Base-by-base conservation (phyloP, 2,329 filamentous ascomycete genomes). In the Cercospora zeina region DNA sequence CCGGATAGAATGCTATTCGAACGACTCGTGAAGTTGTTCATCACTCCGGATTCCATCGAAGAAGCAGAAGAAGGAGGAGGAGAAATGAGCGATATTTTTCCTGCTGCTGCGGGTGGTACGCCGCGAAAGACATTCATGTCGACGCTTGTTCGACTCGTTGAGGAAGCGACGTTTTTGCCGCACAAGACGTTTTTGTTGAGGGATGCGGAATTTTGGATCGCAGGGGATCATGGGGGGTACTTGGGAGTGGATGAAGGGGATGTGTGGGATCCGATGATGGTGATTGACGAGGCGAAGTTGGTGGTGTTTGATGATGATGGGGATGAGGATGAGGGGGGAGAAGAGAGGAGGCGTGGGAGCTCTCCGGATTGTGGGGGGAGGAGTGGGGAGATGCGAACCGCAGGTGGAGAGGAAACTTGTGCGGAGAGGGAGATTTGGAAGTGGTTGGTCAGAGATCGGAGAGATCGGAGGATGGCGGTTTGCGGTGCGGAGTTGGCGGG, bases 171-270 rank as follows among this genome's bases (percentile, higher is more conserved):
- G 71, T 78, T 89, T 19, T 77, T 90, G 2, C 87, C 87, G 0
- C 87, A 90, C 63, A 81, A 86, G 0, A 80, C 81, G 0, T 88
- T 88, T 67, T 82, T 80, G 8, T 76, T 90, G 8, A 70, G 89
- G 0, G 84, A 83, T 0, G 84, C 83, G 14, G 87, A 89, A 72
- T 89, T 89, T 67, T 81, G 31, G 3, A 13, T 33, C 31, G 24
- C n/a, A 49, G n/a, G n/a, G 13, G 49, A 42, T 11, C 58, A 59
- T 33, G 2, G 21, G 10, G 58, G 8, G 7, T 59, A 59, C 34
- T 1, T 59, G 58, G 58, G 47, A 13, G 14, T 31, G n/a, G 19
- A 30, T 9, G 58, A 45, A 6, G 58, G 42, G 6, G 47, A 54
- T 11, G 49, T 24, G 3, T 58, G 55, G 57, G 55, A 58, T 50